Evolutionary conservation across 1,284 basidiomycete genomes (phyloP), one percentile per base, ranked within the genome.

Genomic region (Boletus albobrunnescens): DNA sequence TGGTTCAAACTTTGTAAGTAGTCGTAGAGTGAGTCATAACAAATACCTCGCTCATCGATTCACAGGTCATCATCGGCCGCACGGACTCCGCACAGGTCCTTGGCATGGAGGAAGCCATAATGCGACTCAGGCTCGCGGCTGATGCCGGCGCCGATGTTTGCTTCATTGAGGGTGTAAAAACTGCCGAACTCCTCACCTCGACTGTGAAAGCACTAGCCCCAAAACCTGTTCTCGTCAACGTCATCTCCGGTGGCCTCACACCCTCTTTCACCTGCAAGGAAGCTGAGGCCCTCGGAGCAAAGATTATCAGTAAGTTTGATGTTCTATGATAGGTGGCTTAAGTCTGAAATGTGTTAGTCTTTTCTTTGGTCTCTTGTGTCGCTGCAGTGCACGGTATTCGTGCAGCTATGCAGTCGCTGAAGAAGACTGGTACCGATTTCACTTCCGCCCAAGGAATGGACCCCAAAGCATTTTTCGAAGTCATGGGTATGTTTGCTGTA

Each of bases 161-260:
- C 64, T 91, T 91, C 70, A 87, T 91, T 42, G 88, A 91, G 67
- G 88, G 87, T 44, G 85, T 89, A 35, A 78, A 78, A 64, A 84
- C 78, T 10, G 75, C 82, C 44, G 79, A 84, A 44, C 75, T 87
- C 31, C 75, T 89, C 23, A 71, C 76, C 54, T 69, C 70, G 3
- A 86, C 86, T 2, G 80, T 89, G 42, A 71, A 72, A 30, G 81
- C 79, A 4, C 68, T 91, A 26, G 77, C 80, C 7, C 85, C 86
- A 6, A 85, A 83, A 56, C 86, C 86, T 0, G 82, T 84, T 36
- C 80, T 88, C 30, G 81, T 87, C 38, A 88, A 88, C 57, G 82
- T 87, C 30, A 86, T 88, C 51, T 85, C 83, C 6, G 85, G 84
- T 31, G 86, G 85, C 30, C 70, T 86, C 28, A 87, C 85, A 1